Base-by-base conservation (phyloP, 2,329 filamentous ascomycete species). In the Colletotrichum aenigma region DNA sequence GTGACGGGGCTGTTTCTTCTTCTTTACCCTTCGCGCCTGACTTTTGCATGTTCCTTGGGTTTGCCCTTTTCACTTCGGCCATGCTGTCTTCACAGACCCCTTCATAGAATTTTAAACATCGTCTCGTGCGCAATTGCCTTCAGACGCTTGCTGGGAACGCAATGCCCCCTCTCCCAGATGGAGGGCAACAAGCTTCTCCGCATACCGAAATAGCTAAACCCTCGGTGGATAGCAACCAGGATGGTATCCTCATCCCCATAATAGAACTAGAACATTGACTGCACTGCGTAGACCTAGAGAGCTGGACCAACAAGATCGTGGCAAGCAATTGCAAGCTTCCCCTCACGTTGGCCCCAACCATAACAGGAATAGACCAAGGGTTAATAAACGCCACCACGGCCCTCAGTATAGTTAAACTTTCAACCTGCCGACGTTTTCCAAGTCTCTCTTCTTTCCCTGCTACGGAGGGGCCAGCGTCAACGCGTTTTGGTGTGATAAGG, bases 321-420 rank as follows among this genome's bases (percentile, higher is more conserved):
- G 38, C 18, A 48, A 48, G 38, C 38, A 48, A 48, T 48, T 48
- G 43, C 34, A 69, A 12, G n/a, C 56, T 55, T 55, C 56, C 36
- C 12, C n/a, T 32, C 56, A 61, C 66, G 32, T 58, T 64, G 30
- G 68, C n/a, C 34, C 26, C 48, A 48, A 30, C 71, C 60, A 70
- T n/a, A 43, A 38, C 5, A 67, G 64, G 64, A 61, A 68, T 67
- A 43, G 64, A 34, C 62, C 9, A 43, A 71, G 61, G 34, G n/a
- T n/a, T 66, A 66, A 67, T 56, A 43, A 73, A 68, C 34, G 64
- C 64, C 73, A 68, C 64, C 73, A 68, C 70, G 64, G 73, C 26
- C 70, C 64, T 43, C 43, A 18, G 32, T 24, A 58, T 32, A 30
- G 15, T 48, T 65, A 72, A 36, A 72, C 73, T 65, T 36, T 73